Evolutionary conservation across 805 yeast genomes (phyloP).

Genomic region (Wickerhamiella brachini): DNA sequence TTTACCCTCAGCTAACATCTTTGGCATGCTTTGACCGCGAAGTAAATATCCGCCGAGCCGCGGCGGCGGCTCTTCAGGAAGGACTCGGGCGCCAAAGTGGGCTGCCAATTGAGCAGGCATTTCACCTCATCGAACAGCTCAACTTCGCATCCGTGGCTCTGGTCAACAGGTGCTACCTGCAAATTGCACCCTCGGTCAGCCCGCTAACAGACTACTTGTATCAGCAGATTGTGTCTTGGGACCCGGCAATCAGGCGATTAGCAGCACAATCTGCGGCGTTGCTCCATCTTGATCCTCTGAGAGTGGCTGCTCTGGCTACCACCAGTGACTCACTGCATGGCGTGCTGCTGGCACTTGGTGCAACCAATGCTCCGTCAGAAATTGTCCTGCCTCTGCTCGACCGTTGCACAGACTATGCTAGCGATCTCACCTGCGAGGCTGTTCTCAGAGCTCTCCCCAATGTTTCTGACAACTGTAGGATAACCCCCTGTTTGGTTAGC

Average conservation of each 20-base stretch:
- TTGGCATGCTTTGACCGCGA: conserved; percentile 61
- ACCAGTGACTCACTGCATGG: conserved; percentile 7
- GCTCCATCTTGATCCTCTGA: not conserved
- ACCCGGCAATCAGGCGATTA: conserved; percentile 30
- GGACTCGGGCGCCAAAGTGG: conserved; percentile 62
- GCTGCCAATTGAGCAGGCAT: conserved; percentile 22
- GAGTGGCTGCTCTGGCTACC: not conserved
- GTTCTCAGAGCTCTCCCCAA: not conserved
- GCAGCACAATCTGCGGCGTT: conserved; percentile 29
- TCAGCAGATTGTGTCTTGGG: conserved; percentile 26
- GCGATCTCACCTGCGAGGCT: conserved; percentile 7
- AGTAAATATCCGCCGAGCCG: conserved; percentile 61
- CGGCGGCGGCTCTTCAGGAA: conserved; percentile 80
- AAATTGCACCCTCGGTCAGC: conserved; percentile 23
- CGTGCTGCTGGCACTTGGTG: conserved; percentile 7
- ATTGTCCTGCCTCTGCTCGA: not conserved
- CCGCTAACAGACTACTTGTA: conserved; percentile 13
- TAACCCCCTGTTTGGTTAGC: not conserved
- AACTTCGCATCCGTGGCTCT: conserved; percentile 38
- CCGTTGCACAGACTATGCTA: not conserved
- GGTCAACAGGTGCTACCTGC: conserved; percentile 28
- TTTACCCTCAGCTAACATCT: conserved; percentile 31
- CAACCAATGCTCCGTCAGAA: not conserved
- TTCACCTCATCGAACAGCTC: conserved; percentile 42
- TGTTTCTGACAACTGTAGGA: not conserved